Conservation (phyloP, 2,329 filamentous ascomycete species). For the Cordyceps farinosa region DNA sequence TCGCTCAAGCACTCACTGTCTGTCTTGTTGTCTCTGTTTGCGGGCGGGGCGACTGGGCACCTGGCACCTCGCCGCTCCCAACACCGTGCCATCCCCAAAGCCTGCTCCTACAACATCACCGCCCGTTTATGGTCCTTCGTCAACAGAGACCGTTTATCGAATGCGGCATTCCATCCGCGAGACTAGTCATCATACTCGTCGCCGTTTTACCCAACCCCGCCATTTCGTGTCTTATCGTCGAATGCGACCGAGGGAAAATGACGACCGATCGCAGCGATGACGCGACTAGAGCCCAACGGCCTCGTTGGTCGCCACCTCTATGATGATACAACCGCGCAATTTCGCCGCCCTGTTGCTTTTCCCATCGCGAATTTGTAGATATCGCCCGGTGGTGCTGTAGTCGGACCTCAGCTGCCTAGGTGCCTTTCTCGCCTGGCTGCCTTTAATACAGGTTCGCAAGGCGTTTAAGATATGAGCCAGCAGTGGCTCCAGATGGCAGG, state of each 20-base stretch:
- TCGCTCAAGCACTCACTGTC: background rate
- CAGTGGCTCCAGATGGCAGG: too few species aligned
- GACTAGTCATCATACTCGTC: background rate
- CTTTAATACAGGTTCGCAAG: too few species aligned
- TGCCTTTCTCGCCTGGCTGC: too few species aligned
- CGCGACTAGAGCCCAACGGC: background rate
- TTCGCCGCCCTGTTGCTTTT: background rate
- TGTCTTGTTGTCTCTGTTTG: slow-evolving; percentile 11
- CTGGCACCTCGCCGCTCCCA: slow-evolving; percentile 8
- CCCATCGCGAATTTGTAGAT: background rate
- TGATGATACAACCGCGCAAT: background rate
- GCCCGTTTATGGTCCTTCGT: background rate
- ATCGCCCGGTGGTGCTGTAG: background rate
- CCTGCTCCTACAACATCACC: slow-evolving; percentile 15
- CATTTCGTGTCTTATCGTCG: background rate
- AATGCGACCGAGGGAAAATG: background rate
- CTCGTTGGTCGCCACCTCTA: background rate
- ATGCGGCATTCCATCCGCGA: background rate
- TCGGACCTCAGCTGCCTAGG: background rate
- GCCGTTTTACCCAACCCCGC: background rate
- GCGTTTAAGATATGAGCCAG: too few species aligned
- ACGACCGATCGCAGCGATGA: background rate
- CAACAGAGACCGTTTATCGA: background rate
- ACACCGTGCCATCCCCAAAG: background rate
- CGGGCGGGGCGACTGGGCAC: slow-evolving; percentile 14